Evolutionary conservation across 352 stramenopile genomes (phyloP).

Genomic region (Globisporangium nodosum): DNA sequence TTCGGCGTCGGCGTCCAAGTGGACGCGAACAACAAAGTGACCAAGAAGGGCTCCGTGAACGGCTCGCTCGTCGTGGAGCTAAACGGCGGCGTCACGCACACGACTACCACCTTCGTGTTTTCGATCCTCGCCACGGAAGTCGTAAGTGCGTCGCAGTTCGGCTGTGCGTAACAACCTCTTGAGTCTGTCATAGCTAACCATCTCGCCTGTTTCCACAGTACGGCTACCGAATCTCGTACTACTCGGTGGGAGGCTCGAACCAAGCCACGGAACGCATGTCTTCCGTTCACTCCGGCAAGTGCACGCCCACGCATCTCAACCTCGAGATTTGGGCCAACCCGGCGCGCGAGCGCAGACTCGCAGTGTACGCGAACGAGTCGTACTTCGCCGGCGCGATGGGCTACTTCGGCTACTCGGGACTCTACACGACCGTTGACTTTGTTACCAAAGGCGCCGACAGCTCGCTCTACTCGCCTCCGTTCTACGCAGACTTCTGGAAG

Average conservation of each 20-base stretch:
- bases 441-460: conserved; percentile 14
- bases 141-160: background rate
- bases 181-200: background rate
- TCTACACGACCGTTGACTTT: conserved; percentile 46
- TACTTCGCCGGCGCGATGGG: conserved; percentile 27
- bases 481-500: conserved; percentile 47
- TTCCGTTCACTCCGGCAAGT: conserved; percentile 21
- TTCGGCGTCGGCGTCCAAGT: background rate
- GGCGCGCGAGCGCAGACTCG: conserved; percentile 22
- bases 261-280: conserved; percentile 29
- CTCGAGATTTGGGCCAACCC: conserved; percentile 40
- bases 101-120: conserved; percentile 28
- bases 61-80: conserved; percentile 26
- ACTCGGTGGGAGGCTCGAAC: conserved; percentile 1
- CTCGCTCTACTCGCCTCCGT: conserved; percentile 7
- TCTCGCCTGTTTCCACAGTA: conserved; percentile 1
- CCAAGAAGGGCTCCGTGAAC: conserved; percentile 12
- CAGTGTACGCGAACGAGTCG: conserved; percentile 48
- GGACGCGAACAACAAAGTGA: conserved; percentile 1
- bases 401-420: conserved; percentile 32
- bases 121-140: conserved; percentile 21
- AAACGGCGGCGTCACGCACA: conserved; percentile 37
- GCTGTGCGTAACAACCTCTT: background rate
- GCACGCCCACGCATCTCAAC: conserved; percentile 52
- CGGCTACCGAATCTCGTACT: conserved; percentile 21